phyloP scores from a whole-genome alignment of 129 eudicot species.

The Calendula officinalis region DNA sequence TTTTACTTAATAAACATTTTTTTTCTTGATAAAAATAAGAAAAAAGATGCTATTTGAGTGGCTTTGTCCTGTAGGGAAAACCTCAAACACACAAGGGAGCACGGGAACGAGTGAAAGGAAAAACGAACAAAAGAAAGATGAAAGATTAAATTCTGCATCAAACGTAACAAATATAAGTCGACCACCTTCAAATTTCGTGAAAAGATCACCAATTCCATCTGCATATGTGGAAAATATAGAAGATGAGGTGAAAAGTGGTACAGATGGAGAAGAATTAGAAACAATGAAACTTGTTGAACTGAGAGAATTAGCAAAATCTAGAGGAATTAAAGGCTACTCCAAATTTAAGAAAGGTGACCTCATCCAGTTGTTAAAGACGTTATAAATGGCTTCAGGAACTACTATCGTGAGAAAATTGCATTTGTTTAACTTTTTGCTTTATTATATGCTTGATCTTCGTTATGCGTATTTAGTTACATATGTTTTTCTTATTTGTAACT shows the following conservation, averaged over 20 bases:
- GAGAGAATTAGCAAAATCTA: conserved; percentile 58
- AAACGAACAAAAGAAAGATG: conserved; percentile 8
- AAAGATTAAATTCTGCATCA: conserved; percentile 20
- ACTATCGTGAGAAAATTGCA: too few species aligned
- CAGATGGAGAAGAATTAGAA: conserved; percentile 18
- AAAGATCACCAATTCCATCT: conserved; percentile 57
- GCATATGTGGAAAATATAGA: conserved; percentile 17
- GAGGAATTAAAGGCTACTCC: conserved; percentile 66
- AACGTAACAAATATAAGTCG: conserved; percentile 28
- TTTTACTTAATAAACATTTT: not conserved
- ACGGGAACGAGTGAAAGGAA: conserved; percentile 1
- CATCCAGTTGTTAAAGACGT: conserved; percentile 34
- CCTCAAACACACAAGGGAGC: conserved; percentile 32
- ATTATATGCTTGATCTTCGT: too few species aligned
- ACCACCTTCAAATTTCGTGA: conserved; percentile 55
- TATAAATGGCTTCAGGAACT: not conserved
- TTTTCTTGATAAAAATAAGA: too few species aligned
- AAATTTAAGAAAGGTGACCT: conserved; percentile 65
- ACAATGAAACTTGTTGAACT: conserved; percentile 55
- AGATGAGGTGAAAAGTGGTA: conserved; percentile 18
- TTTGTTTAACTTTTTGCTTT: not conserved
- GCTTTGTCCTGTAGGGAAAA: conserved; percentile 26
- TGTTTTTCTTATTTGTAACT: too few species aligned
- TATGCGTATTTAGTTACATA: too few species aligned
- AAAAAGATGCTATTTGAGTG: not conserved